Evolutionary conservation across 805 yeast species (phyloP).

Genomic region (Saturnispora sanitii): DNA sequence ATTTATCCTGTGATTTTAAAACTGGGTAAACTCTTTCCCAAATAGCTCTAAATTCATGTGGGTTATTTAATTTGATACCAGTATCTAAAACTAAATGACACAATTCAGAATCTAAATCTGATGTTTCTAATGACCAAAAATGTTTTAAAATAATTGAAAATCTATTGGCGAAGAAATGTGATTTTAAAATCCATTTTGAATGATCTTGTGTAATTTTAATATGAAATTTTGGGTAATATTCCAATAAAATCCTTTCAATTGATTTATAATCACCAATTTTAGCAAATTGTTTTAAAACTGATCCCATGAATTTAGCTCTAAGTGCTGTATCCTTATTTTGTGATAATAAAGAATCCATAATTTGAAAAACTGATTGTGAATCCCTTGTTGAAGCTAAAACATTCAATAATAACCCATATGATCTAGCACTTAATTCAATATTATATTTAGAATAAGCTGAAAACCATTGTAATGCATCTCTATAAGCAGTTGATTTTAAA

Average conservation of each 20-base stretch:
- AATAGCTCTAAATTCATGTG: conserved; percentile 13
- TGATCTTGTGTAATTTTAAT: conserved; percentile 14
- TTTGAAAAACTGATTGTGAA: conserved; percentile 26
- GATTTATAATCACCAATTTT: conserved; percentile 20
- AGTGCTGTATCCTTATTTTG: conserved; percentile 9
- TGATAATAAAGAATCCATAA: conserved; percentile 22
- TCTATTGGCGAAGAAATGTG: conserved; percentile 19
- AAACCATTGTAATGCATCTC: conserved; percentile 30
- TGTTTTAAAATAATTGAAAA: conserved; percentile 16
- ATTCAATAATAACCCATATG: conserved; percentile 28
- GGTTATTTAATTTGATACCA: conserved; percentile 14
- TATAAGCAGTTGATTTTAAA: conserved; percentile 28
- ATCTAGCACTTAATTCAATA: conserved; percentile 20
- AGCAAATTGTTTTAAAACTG: conserved; percentile 16
- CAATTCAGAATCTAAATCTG: conserved; percentile 12
- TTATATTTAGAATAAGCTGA: conserved; percentile 26
- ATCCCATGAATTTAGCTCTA: conserved; percentile 10
- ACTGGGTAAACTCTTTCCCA: conserved; percentile 15
- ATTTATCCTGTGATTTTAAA: conserved; percentile 7
- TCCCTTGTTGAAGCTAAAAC: conserved; percentile 31
- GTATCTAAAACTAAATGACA: conserved; percentile 19
- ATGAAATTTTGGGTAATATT: conserved; percentile 20
- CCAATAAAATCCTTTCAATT: conserved; percentile 15
- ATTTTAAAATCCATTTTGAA: conserved; percentile 18
- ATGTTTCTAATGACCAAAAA: conserved; percentile 10